Evolutionary conservation across 129 eudicot species (phyloP), one percentile per base, ranked within the genome.

Genomic region (Logfia minima): DNA sequence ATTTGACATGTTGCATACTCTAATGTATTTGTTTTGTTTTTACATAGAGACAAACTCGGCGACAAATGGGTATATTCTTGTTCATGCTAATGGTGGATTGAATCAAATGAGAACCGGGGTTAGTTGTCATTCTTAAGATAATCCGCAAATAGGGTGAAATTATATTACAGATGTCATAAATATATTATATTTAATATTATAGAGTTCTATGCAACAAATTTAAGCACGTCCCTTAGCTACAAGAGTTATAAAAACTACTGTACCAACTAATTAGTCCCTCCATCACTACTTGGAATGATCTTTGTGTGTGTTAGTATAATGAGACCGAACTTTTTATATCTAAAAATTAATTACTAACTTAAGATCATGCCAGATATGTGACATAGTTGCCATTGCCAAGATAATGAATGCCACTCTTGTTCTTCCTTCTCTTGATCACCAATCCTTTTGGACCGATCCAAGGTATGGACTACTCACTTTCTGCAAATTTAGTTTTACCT

Each of bases 21-120:
- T 65, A 52, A 48, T 67, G 28, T 67, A 0, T 17, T 21, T 26
- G 7, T 35, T 55, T 29, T 18, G 1, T 45, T 41, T 22, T 14
- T 45, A 64, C 63, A 45, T n/a, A 88, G 93, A 88, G 68, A 83
- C 72, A 9, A 71, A 75, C 55, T 62, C 85, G 0, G 77, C 76
- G 53, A 88, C 97, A 4, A 93, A 93, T 32, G 98, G 98, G 5
- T 94, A 94, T 74, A 71, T 94, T 45, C 72, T 89, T 74, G 93
- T 88, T 80, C 98, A 89, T 78, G 98, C 98, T 72, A 94, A 94
- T 73, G 98, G 98, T 37, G 98, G 98, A 70, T 81, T 94, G 72
- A 94, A 94, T 86, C 98, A 94, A 79, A 94, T 94, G 98, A 87
- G 97, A 86, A 94, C 93, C 23, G 98, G 98, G 65, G 98, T 94